phyloP scores from a whole-genome alignment of 352 stramenopile species.

The Phytophthora boehmeriae region DNA sequence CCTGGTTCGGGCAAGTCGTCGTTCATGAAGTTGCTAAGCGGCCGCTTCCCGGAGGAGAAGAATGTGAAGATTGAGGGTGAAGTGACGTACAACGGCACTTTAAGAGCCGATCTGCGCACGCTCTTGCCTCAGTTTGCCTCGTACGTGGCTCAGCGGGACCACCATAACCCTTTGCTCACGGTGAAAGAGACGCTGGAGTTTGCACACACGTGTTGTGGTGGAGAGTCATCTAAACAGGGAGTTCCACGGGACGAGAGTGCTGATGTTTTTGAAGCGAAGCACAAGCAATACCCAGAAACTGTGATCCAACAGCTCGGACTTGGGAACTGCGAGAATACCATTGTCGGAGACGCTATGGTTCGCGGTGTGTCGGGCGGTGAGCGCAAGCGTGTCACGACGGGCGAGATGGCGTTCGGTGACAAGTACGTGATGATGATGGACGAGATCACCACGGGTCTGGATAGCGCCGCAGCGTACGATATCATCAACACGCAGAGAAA shows the following conservation, averaged over 20 bases:
- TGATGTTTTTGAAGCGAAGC: neutral
- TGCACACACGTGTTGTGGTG: conserved; percentile 22
- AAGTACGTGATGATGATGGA: neutral
- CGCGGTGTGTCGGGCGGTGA: too few species aligned
- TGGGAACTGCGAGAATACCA: too few species aligned
- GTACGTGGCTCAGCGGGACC: conserved; percentile 35
- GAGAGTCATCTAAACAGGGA: neutral
- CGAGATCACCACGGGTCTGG: neutral
- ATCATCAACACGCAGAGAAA: too few species aligned
- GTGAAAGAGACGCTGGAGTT: conserved; percentile 19
- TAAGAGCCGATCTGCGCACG: conserved; percentile 6
- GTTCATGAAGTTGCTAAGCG: conserved; percentile 37
- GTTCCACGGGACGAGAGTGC: conserved; percentile 1
- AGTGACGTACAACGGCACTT: conserved; percentile 24
- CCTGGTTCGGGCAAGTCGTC: conserved; percentile 25
- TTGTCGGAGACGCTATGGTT: too few species aligned
- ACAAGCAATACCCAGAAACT: neutral
- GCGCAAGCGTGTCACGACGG: too few species aligned
- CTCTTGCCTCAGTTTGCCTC: conserved; percentile 27
- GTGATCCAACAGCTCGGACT: too few species aligned
- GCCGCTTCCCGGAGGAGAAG: conserved; percentile 24
- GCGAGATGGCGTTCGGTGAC: neutral
- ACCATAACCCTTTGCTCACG: conserved; percentile 29
- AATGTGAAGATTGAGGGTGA: conserved; percentile 25
- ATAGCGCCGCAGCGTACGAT: neutral